These are phyloP conservation scores for Plectosphaerella sp. DNA, from an alignment of 2,329 filamentous ascomycete species.

Conservation along the genomic window DNA sequence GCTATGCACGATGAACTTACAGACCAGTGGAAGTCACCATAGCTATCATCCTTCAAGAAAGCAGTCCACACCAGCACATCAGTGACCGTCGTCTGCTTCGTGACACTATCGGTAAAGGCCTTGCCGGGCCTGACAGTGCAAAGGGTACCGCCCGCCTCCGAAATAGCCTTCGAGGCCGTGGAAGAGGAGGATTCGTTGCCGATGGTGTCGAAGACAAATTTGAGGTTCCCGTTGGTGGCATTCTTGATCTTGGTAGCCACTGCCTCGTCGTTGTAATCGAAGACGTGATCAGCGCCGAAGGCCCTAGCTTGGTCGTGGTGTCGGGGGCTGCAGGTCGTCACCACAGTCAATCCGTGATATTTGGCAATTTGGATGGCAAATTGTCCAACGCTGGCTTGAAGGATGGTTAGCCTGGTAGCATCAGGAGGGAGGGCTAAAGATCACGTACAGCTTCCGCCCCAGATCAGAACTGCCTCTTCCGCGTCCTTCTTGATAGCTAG, in stretches of 20 bases:
- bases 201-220: conserved; percentile 36
- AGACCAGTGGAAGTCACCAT: conserved; percentile 28
- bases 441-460: conserved; percentile 36
- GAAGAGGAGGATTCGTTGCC: conserved; percentile 30
- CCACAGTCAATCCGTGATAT: conserved; percentile 22
- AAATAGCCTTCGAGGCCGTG: conserved; percentile 23
- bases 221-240: conserved; percentile 21
- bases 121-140: conserved; percentile 38
- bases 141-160: conserved; percentile 20
- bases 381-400: conserved; percentile 28
- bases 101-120: conserved; percentile 28
- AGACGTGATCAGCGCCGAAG: conserved; percentile 26
- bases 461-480: conserved; percentile 28
- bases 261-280: conserved; percentile 32
- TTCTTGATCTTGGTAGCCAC: conserved; percentile 28
- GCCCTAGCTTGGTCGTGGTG: conserved; percentile 24
- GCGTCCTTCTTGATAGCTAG: conserved; percentile 22
- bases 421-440: neutral
- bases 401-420: neutral
- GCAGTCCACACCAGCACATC: conserved; percentile 37
- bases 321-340: conserved; percentile 28
- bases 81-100: conserved; percentile 25
- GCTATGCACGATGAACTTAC: conserved; percentile 18
- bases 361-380: conserved; percentile 30
- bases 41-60: conserved; percentile 33